Conservation (phyloP, 129 eudicot species). For the Centella asiatica region DNA sequence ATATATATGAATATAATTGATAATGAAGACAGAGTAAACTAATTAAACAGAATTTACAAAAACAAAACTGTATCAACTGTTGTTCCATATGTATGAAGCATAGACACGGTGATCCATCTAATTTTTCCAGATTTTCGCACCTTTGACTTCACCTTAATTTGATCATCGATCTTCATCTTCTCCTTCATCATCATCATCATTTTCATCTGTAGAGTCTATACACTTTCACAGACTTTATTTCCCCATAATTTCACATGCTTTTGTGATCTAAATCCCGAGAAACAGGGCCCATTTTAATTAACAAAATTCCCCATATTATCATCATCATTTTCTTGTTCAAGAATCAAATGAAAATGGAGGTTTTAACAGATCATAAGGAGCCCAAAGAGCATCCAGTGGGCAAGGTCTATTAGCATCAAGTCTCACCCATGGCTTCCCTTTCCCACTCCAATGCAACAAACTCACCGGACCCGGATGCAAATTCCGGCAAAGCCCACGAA, state of each 20-base stretch:
- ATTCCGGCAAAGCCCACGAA: conserved; percentile 26
- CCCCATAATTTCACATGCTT: neutral
- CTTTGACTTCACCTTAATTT: too few species aligned
- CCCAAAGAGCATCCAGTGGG: conserved; percentile 27
- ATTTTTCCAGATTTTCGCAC: neutral
- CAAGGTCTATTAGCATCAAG: conserved; percentile 23
- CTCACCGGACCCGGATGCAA: conserved; percentile 33
- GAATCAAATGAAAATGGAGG: conserved; percentile 21
- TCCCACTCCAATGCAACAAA: conserved; percentile 30
- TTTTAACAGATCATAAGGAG: conserved; percentile 22
- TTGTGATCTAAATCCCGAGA: neutral
- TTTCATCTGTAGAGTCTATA: neutral
- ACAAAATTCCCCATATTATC: neutral
- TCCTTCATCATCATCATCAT: neutral
- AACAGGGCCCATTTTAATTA: neutral
- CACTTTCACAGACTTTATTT: conserved; percentile 1
- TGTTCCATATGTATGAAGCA: neutral
- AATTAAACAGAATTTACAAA: conserved; percentile 8
- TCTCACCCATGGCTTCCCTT: conserved; percentile 30
- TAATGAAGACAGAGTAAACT: neutral
- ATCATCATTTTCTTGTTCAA: conserved; percentile 7
- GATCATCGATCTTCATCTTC: too few species aligned
- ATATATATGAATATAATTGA: conserved; percentile 5
- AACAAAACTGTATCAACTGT: neutral
- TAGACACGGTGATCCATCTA: neutral